phyloP scores from a whole-genome alignment of 805 yeast genomes.

The Yamadazyma kitorensis region DNA sequence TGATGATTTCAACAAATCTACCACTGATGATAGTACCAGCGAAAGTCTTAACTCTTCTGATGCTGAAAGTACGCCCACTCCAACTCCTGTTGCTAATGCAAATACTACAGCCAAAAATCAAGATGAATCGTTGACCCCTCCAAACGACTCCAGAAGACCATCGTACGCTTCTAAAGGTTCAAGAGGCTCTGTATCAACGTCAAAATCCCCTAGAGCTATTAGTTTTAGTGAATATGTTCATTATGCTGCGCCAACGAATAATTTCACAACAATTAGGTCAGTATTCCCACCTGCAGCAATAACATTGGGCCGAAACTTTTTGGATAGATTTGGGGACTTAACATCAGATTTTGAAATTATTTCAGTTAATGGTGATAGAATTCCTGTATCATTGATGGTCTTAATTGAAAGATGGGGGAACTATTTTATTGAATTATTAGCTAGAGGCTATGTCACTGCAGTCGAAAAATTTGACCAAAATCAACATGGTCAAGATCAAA shows the following conservation, averaged over 20 bases:
- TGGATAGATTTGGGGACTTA: constrained; percentile 61
- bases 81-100: no score
- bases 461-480: constrained; percentile 37
- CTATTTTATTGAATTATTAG: constrained; percentile 58
- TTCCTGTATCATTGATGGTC: constrained; percentile 58
- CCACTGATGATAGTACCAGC: constrained; percentile 10
- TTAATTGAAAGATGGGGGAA: constrained; percentile 77
- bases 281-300: constrained; percentile 77
- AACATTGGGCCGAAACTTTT: constrained; percentile 71
- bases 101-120: background rate
- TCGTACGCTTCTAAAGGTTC: constrained; percentile 10
- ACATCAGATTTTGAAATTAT: constrained; percentile 71
- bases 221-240: constrained; percentile 70
- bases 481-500: constrained; percentile 11
- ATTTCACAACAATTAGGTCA: constrained; percentile 62
- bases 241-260: constrained; percentile 70
- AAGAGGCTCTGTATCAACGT: constrained; percentile 11
- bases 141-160: constrained; percentile 11
- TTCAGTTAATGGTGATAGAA: constrained; percentile 66
- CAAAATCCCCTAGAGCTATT: constrained; percentile 23
- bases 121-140: constrained; percentile 7
- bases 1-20: constrained; percentile 10
- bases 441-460: constrained; percentile 64
- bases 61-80: background rate
- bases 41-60: constrained; percentile 2